These are phyloP conservation scores for Coniella lustricola DNA, from an alignment of 2,329 filamentous ascomycete species.

Conservation along the genomic window DNA sequence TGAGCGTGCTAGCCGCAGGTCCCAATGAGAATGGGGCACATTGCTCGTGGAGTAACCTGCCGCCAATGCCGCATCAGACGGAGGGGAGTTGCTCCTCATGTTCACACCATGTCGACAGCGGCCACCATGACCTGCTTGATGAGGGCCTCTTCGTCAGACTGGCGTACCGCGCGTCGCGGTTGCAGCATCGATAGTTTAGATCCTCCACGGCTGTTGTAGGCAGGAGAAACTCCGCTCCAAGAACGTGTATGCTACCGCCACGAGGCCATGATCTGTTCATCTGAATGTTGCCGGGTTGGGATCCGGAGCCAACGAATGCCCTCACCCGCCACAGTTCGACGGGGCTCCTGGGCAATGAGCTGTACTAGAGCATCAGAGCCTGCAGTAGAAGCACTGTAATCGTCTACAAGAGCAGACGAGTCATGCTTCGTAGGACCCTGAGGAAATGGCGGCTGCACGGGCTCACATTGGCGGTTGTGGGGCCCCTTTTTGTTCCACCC, in stretches of 20 bases:
- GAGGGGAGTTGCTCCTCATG: background rate
- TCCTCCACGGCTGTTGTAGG: constrained; percentile 1
- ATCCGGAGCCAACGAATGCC: too few relatives aligned
- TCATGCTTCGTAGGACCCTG: too few relatives aligned
- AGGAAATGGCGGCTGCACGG: background rate
- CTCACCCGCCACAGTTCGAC: too few relatives aligned
- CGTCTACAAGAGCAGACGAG: too few relatives aligned
- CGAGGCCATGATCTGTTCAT: too few relatives aligned
- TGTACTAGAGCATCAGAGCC: too few relatives aligned
- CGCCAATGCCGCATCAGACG: background rate
- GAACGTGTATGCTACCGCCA: too few relatives aligned
- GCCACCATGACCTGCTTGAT: background rate
- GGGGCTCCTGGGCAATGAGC: too few relatives aligned
- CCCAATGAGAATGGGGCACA: background rate
- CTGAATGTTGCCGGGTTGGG: too few relatives aligned
- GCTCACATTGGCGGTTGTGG: background rate
- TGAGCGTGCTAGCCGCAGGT: constrained; percentile 3
- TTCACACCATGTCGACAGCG: background rate
- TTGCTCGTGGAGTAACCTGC: background rate
- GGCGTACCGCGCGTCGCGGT: background rate
- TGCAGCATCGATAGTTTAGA: background rate
- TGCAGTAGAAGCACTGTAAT: too few relatives aligned
- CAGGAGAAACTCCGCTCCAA: too few relatives aligned
- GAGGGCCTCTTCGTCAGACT: constrained; percentile 1
- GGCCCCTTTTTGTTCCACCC: background rate